These are phyloP conservation scores for Pythium guiyangense DNA, from an alignment of 352 stramenopile genomes.

Conservation along the genomic window DNA sequence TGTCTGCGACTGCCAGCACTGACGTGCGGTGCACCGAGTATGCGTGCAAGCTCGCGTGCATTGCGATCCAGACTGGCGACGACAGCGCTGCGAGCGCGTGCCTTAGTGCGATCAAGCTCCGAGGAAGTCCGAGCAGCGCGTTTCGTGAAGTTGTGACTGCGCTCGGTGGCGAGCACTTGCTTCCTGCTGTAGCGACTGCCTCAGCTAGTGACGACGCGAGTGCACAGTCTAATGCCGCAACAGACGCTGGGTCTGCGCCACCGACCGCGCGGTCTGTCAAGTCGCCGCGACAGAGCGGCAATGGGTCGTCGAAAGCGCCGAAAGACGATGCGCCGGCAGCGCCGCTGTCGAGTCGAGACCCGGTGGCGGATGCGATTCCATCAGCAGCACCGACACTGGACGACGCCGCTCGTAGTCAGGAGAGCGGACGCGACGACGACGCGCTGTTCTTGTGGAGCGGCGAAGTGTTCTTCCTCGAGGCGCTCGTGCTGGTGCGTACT, in stretches of 20 bases:
- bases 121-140: constrained; percentile 25
- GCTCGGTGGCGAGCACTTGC: constrained; percentile 25
- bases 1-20: not conserved
- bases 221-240: not conserved
- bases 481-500: constrained; percentile 36
- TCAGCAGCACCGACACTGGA: not conserved
- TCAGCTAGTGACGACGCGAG: not conserved
- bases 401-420: no score
- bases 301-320: constrained; percentile 6
- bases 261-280: constrained; percentile 26
- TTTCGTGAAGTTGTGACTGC: constrained; percentile 29
- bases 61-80: constrained; percentile 14
- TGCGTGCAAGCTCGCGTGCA: constrained; percentile 27
- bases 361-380: not conserved
- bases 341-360: not conserved
- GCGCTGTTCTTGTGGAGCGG: constrained; percentile 57
- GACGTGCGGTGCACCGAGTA: constrained; percentile 28
- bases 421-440: constrained; percentile 44
- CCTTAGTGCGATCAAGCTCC: constrained; percentile 39
- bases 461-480: constrained; percentile 59
- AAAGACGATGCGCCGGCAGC: constrained; percentile 1
- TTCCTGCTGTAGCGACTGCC: constrained; percentile 18
- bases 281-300: constrained; percentile 15
- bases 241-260: constrained; percentile 11
- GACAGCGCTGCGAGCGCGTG: constrained; percentile 20